These are phyloP conservation scores for Colletotrichum musae DNA, from an alignment of 2,329 filamentous ascomycete species.

Conservation along the genomic window DNA sequence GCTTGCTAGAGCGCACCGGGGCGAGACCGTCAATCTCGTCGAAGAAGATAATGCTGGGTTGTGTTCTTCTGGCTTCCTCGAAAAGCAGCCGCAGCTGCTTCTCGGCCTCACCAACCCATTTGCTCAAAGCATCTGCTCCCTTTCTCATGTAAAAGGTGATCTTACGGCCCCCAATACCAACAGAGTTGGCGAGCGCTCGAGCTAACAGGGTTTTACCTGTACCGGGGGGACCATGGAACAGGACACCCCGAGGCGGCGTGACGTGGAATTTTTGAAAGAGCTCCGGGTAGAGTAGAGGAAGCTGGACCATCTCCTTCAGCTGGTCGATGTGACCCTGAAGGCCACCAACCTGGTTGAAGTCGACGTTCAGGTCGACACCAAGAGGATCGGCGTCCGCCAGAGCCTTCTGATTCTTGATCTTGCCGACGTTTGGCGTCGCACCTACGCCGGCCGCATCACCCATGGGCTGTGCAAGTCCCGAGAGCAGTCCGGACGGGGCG, in stretches of 20 bases:
- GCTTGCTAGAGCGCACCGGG: constrained; percentile 95
- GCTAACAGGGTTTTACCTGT: constrained; percentile 98
- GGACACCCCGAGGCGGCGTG: constrained; percentile 91
- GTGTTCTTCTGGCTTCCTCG: constrained; percentile 94
- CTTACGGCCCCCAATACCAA: constrained; percentile 90
- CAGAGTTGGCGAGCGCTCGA: constrained; percentile 90
- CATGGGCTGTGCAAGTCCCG: constrained; percentile 52
- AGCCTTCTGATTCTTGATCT: constrained; percentile 92
- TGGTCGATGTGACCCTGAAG: constrained; percentile 95
- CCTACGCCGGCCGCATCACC: constrained; percentile 54
- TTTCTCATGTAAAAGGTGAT: constrained; percentile 99
- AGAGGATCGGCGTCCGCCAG: constrained; percentile 95
- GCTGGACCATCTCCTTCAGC: constrained; percentile 97
- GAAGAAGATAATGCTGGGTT: constrained; percentile 99
- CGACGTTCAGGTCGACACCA: constrained; percentile 91
- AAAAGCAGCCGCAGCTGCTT: constrained; percentile 94
- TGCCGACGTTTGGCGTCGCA: constrained; percentile 85
- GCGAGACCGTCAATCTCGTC: constrained; percentile 98
- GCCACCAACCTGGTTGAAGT: constrained; percentile 94
- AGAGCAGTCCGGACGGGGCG: constrained; percentile 60
- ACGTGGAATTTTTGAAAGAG: constrained; percentile 93
- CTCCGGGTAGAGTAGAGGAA: constrained; percentile 94
- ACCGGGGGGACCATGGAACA: constrained; percentile 97
- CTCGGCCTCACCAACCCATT: constrained; percentile 99
- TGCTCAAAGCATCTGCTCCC: constrained; percentile 95